Conservation (phyloP, 495 filamentous ascomycete species). For the Letharia lupina region DNA sequence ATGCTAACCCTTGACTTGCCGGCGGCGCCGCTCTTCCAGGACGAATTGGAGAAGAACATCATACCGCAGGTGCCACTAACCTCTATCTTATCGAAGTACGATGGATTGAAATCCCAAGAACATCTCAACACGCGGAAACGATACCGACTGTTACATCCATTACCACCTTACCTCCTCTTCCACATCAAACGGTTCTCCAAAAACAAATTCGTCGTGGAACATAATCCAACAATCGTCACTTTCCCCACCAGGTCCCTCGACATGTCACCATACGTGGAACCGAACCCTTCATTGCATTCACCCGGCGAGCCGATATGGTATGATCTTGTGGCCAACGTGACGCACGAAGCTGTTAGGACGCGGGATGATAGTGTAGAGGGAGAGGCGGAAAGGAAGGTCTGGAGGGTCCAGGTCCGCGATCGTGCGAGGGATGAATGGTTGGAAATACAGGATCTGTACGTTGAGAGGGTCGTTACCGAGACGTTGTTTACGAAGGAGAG, state of each 20-base stretch:
- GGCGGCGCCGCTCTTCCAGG: slow-evolving; percentile 92
- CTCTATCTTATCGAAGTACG: slow-evolving; percentile 87
- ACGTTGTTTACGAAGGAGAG: slow-evolving; percentile 85
- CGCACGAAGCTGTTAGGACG: slow-evolving; percentile 70
- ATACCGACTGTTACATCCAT: slow-evolving; percentile 83
- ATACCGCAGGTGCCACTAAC: slow-evolving; percentile 92
- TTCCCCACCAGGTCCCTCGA: slow-evolving; percentile 77
- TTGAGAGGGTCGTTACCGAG: slow-evolving; percentile 77
- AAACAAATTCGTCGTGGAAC: slow-evolving; percentile 92
- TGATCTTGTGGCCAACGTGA: slow-evolving; percentile 89
- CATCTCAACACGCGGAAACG: slow-evolving; percentile 75
- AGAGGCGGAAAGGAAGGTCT: slow-evolving; percentile 75
- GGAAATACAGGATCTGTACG: slow-evolving; percentile 88
- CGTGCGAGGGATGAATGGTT: slow-evolving; percentile 73
- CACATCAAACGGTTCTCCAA: slow-evolving; percentile 94
- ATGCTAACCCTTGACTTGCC: slow-evolving; percentile 91
- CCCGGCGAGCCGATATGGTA: slow-evolving; percentile 85
- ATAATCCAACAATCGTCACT: slow-evolving; percentile 96
- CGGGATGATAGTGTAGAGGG: slow-evolving; percentile 68
- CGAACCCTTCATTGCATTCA: slow-evolving; percentile 51
- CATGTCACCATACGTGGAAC: slow-evolving; percentile 80
- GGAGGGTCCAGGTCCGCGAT: slow-evolving; percentile 61
- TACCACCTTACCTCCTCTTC: slow-evolving; percentile 87
- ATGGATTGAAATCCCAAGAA: slow-evolving; percentile 80
- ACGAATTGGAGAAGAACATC: slow-evolving; percentile 81